These are phyloP conservation scores for Pythium guiyangense DNA, from an alignment of 352 stramenopile species.

Conservation along the genomic window DNA sequence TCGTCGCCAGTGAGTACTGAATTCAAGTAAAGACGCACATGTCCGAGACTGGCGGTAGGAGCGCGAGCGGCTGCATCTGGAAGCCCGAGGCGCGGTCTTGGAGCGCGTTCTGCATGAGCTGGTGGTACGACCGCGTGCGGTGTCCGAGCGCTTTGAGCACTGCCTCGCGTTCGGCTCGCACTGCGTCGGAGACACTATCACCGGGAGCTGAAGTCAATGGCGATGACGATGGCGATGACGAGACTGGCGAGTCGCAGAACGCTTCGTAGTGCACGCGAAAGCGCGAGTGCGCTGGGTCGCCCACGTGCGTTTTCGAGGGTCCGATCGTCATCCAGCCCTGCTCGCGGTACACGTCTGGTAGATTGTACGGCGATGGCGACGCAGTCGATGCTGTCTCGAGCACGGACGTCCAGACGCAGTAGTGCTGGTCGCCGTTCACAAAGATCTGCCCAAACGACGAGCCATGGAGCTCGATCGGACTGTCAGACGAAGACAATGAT, in stretches of 20 bases:
- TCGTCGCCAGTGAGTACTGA: too few species aligned
- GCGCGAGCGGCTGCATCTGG: not conserved
- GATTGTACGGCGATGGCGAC: too few species aligned
- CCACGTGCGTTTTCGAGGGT: not conserved
- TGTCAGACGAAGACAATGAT: not conserved
- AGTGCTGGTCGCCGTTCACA: not conserved
- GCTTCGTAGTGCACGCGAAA: not conserved
- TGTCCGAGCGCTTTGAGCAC: constrained; percentile 3
- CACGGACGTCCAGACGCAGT: constrained; percentile 1
- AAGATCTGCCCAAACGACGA: not conserved
- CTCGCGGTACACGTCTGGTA: not conserved
- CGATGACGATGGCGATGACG: too few species aligned
- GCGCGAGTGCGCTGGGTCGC: not conserved
- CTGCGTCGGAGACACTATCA: too few species aligned
- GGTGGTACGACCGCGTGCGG: constrained; percentile 8
- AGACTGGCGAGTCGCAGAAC: not conserved
- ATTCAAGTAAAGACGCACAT: not conserved
- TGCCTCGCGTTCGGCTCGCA: not conserved
- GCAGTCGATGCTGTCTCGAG: too few species aligned
- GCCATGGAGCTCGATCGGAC: not conserved
- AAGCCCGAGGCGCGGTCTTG: constrained; percentile 1
- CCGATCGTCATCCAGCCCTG: not conserved
- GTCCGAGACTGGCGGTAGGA: not conserved
- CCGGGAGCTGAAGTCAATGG: too few species aligned
- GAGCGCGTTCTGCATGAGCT: constrained; percentile 8